Percentiles rank a stretch among this genome's conserved stretches.
Conservation (phyloP, 441 rosid genomes). For the Cnidoscolus chayamansa region DNA sequence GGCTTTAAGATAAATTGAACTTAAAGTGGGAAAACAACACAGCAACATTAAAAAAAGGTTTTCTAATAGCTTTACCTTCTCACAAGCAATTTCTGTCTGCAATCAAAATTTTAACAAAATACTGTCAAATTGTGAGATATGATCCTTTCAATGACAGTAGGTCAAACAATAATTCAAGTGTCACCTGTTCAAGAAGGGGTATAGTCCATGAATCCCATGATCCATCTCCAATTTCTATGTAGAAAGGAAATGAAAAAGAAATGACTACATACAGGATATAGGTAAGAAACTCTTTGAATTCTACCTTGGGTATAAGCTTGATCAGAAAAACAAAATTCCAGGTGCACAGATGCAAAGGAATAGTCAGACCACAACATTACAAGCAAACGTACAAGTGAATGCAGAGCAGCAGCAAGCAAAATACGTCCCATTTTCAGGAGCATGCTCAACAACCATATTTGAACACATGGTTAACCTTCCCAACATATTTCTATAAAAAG, state of each 20-base stretch:
- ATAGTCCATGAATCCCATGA: constrained; percentile 91
- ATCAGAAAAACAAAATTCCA: background rate
- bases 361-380: no score
- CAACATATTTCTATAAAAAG: no score
- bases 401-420: no score
- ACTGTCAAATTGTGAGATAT: background rate
- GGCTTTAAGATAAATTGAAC: constrained; percentile 12
- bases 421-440: no score
- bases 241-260: constrained; percentile 11
- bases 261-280: background rate
- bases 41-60: constrained; percentile 11
- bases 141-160: background rate
- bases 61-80: constrained; percentile 51
- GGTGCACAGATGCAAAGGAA: background rate
- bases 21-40: constrained; percentile 12
- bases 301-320: background rate
- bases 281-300: background rate
- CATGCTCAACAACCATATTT: no score
- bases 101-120: constrained; percentile 26
- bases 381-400: no score
- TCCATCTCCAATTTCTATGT: constrained; percentile 84
- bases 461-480: no score
- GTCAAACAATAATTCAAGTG: background rate
- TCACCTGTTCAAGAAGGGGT: constrained; percentile 74
- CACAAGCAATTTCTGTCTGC: constrained; percentile 80